These are phyloP conservation scores for Rhynchosporium graminicola DNA, from an alignment of 2,329 filamentous ascomycete species.

Conservation along the genomic window DNA sequence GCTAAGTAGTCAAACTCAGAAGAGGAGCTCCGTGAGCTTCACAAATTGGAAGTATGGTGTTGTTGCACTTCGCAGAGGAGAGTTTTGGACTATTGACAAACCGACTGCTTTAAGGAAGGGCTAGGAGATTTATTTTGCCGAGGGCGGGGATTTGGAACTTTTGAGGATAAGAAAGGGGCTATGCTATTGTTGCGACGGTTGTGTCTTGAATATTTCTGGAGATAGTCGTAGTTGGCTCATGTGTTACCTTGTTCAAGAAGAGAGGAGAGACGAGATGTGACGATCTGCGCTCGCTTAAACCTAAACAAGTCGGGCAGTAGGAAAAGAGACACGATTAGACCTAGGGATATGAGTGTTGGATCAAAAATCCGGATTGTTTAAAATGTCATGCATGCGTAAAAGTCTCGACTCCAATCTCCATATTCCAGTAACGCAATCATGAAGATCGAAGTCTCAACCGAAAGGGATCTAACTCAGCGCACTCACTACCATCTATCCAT, in stretches of 20 bases:
- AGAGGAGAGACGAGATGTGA: too few species aligned
- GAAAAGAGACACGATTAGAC: background rate
- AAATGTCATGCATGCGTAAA: slow-evolving; percentile 2
- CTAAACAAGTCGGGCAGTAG: too few species aligned
- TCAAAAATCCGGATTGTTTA: background rate
- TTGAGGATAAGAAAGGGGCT: background rate
- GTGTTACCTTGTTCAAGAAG: too few species aligned
- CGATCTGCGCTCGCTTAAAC: too few species aligned
- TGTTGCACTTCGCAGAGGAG: background rate
- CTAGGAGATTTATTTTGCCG: background rate
- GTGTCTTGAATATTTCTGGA: too few species aligned
- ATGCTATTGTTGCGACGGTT: background rate
- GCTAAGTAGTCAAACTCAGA: background rate
- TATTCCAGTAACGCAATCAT: background rate
- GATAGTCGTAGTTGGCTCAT: too few species aligned
- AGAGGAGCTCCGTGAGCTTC: background rate
- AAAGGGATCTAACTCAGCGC: background rate
- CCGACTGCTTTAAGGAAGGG: background rate
- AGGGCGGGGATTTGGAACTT: background rate
- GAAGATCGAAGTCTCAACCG: background rate
- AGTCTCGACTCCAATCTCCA: slow-evolving; percentile 2
- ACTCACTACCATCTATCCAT: background rate
- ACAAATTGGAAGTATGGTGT: background rate
- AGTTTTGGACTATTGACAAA: background rate
- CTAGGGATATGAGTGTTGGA: background rate